phyloP scores from a whole-genome alignment of 1,139 yeast genomes.

The Yamadazyma buinensis region DNA sequence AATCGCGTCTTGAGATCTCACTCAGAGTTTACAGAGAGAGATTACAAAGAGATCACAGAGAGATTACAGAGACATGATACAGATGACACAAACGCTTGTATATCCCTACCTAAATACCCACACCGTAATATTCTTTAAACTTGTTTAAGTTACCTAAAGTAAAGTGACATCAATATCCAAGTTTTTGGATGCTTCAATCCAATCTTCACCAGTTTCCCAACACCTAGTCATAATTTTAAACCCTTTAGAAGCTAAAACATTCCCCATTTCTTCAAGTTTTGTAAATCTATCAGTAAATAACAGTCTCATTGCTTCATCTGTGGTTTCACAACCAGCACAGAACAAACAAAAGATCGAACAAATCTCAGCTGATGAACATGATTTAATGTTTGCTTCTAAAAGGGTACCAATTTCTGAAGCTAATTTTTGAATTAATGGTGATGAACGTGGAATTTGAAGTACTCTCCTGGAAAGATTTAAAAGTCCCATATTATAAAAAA shows the following conservation, averaged over 20 bases:
- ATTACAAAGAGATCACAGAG: too few relatives aligned
- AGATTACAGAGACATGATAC: too few relatives aligned
- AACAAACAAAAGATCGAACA: slow-evolving; percentile 55
- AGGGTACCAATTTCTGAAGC: slow-evolving; percentile 38
- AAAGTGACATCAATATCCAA: slow-evolving; percentile 48
- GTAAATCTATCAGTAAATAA: slow-evolving; percentile 38
- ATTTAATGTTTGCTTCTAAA: slow-evolving; percentile 34
- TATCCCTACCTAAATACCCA: too few relatives aligned
- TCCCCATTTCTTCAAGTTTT: slow-evolving; percentile 40
- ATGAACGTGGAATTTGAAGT: slow-evolving; percentile 42
- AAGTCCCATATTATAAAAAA: slow-evolving; percentile 54
- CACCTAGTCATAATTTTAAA: slow-evolving; percentile 48
- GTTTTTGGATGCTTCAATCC: slow-evolving; percentile 50
- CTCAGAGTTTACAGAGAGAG: too few relatives aligned
- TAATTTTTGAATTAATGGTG: slow-evolving; percentile 44
- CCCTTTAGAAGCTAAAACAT: slow-evolving; percentile 47
- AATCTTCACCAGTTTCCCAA: slow-evolving; percentile 55
- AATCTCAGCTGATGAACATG: slow-evolving; percentile 49
- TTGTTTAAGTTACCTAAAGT: too few relatives aligned
- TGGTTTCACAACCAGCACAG: slow-evolving; percentile 58
- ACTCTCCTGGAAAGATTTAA: slow-evolving; percentile 57
- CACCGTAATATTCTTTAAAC: too few relatives aligned
- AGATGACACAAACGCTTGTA: too few relatives aligned
- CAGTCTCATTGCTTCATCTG: slow-evolving; percentile 27
- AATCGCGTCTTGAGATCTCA: too few relatives aligned